Evolutionary conservation across 1,284 basidiomycete species (phyloP).

Genomic region (Leccinum subrobustum): DNA sequence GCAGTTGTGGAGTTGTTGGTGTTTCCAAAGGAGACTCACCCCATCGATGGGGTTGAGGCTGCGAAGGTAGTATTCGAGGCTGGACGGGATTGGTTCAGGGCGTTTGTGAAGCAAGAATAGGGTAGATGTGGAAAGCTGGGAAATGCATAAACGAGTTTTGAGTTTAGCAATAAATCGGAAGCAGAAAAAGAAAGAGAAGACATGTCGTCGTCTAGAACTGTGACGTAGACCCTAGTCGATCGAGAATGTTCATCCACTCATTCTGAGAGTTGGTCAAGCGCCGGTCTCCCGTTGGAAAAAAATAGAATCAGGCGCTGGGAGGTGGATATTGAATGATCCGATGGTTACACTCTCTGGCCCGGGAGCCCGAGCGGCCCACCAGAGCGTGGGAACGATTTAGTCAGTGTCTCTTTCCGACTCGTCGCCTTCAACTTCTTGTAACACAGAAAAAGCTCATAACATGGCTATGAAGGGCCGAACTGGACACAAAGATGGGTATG

Average conservation of each 20-base stretch:
- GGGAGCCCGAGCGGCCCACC: no score
- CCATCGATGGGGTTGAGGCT: slow-evolving; percentile 62
- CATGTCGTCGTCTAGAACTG: neutral
- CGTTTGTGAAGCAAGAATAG: slow-evolving; percentile 5
- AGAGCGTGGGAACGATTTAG: neutral
- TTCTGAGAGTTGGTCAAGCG: neutral
- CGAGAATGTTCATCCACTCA: neutral
- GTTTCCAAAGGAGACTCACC: slow-evolving; percentile 65
- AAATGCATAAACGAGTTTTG: neutral
- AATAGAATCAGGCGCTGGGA: no score
- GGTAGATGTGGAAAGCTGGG: neutral
- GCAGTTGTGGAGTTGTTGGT: slow-evolving; percentile 53
- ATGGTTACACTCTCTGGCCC: no score
- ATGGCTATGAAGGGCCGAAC: neutral
- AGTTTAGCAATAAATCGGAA: neutral
- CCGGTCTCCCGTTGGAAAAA: no score
- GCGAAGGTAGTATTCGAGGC: slow-evolving; percentile 51
- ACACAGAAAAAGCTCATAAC: neutral
- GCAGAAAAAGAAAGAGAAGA: neutral
- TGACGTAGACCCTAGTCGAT: neutral
- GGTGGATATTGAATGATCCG: no score
- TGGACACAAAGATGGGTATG: neutral
- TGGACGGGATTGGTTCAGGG: slow-evolving; percentile 49
- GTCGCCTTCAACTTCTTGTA: neutral
- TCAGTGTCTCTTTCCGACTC: neutral